Evolutionary conservation across 2,329 filamentous ascomycete species (phyloP).

Genomic region (Aureobasidium sp.): DNA sequence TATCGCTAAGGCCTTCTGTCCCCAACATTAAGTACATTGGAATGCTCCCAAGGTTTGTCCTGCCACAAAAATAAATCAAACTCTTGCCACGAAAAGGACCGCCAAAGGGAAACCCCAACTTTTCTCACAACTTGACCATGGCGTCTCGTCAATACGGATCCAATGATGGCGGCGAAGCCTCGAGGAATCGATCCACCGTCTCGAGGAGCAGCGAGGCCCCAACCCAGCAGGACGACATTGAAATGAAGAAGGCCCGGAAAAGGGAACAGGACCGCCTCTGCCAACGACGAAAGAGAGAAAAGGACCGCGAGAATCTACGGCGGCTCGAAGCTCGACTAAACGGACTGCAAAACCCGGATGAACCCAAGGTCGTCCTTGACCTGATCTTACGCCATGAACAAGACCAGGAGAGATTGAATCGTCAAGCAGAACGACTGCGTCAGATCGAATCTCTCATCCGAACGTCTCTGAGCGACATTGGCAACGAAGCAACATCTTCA

Average conservation of each 20-base stretch:
- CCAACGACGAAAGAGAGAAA: slow-evolving; percentile 11
- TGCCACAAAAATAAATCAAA: background rate
- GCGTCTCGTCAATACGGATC: background rate
- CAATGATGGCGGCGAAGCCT: background rate
- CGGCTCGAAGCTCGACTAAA: slow-evolving; percentile 11
- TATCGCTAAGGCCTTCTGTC: slow-evolving; percentile 7
- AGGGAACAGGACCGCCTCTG: slow-evolving; percentile 11
- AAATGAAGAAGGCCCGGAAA: slow-evolving; percentile 7
- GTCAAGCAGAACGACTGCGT: slow-evolving; percentile 8
- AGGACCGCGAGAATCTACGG: slow-evolving; percentile 12
- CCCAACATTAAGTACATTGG: slow-evolving; percentile 4
- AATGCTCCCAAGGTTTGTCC: background rate
- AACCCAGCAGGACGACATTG: slow-evolving; percentile 7
- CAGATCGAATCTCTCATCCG: slow-evolving; percentile 8
- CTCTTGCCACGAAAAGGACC: background rate
- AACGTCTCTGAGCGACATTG: slow-evolving; percentile 1
- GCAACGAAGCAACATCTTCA: background rate
- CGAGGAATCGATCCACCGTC: background rate
- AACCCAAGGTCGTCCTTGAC: slow-evolving; percentile 10
- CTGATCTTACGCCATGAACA: slow-evolving; percentile 10
- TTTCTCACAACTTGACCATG: background rate
- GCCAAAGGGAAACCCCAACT: background rate
- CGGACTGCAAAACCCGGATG: slow-evolving; percentile 9
- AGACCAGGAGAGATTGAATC: slow-evolving; percentile 8
- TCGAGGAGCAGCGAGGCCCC: slow-evolving; percentile 5